A percentile compares a stretch with the other conserved stretches of the same genome.
Evolutionary conservation across 208 protist genomes (phyloP).

Genomic region (Leptomonas seymouri): DNA sequence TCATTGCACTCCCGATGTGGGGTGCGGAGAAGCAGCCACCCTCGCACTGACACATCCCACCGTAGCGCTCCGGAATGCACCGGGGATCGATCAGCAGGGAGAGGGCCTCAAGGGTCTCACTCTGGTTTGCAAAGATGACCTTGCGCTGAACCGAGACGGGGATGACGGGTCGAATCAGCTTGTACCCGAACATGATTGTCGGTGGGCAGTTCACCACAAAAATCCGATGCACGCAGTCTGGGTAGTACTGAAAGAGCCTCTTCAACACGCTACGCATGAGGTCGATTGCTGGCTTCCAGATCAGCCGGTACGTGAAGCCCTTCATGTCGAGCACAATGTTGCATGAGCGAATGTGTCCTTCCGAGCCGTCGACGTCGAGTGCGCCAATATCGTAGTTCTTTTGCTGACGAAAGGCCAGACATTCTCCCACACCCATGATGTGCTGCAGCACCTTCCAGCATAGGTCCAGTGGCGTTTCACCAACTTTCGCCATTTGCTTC

Average conservation of each 20-base stretch:
- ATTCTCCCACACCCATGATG: constrained; percentile 27
- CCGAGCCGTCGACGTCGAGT: constrained; percentile 21
- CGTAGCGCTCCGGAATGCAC: constrained; percentile 47
- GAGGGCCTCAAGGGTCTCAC: constrained; percentile 33
- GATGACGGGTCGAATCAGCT: constrained; percentile 46
- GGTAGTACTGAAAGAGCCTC: constrained; percentile 50
- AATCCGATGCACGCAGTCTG: constrained; percentile 56
- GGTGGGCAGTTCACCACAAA: constrained; percentile 56
- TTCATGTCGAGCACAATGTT: constrained; percentile 54
- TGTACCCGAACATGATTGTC: constrained; percentile 45
- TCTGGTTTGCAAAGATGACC: constrained; percentile 38
- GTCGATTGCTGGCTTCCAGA: constrained; percentile 64
- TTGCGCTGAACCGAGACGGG: constrained; percentile 51
- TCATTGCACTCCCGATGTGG: neutral
- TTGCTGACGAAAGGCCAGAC: constrained; percentile 10
- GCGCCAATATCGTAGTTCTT: constrained; percentile 6
- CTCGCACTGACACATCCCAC: constrained; percentile 55
- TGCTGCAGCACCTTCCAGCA: constrained; percentile 28
- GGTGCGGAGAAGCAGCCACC: constrained; percentile 36
- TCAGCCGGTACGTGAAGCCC: constrained; percentile 52
- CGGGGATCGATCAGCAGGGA: constrained; percentile 41
- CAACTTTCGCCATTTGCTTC: constrained; percentile 34
- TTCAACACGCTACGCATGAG: constrained; percentile 19
- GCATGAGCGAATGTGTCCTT: constrained; percentile 42
- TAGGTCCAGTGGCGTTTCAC: constrained; percentile 14